phyloP scores from a whole-genome alignment of 2,329 filamentous ascomycete species.

The Metarhizium robertsii region DNA sequence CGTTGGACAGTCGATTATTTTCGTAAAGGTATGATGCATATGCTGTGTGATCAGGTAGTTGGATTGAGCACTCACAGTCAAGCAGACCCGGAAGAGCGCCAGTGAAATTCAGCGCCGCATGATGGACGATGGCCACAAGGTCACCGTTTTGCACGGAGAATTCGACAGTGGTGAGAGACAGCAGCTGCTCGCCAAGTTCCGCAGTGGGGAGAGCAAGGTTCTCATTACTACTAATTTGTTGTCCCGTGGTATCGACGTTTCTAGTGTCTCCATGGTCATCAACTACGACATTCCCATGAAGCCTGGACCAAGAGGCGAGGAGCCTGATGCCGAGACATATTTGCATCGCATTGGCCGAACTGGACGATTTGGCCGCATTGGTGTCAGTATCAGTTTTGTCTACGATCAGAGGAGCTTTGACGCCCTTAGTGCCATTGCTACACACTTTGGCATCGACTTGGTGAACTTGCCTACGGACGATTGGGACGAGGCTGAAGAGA shows the following conservation, averaged over 20 bases:
- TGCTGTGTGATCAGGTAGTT: neutral
- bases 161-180: slow-evolving; percentile 81
- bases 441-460: slow-evolving; percentile 72
- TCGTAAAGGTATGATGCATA: slow-evolving; percentile 62
- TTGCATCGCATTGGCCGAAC: slow-evolving; percentile 96
- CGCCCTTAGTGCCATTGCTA: slow-evolving; percentile 70
- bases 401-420: slow-evolving; percentile 75
- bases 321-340: slow-evolving; percentile 91
- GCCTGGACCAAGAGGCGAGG: slow-evolving; percentile 49
- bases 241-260: slow-evolving; percentile 89
- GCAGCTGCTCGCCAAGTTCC: slow-evolving; percentile 75
- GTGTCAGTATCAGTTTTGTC: slow-evolving; percentile 91
- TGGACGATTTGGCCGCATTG: slow-evolving; percentile 90
- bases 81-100: slow-evolving; percentile 75
- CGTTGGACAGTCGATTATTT: slow-evolving; percentile 95
- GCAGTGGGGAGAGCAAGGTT: slow-evolving; percentile 80
- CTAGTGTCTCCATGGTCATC: slow-evolving; percentile 90
- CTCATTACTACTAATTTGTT: slow-evolving; percentile 97
- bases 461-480: slow-evolving; percentile 75
- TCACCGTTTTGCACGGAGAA: slow-evolving; percentile 81
- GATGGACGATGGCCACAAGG: slow-evolving; percentile 80
- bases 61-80: slow-evolving; percentile 9
- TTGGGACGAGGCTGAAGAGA: slow-evolving; percentile 82
- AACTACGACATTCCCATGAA: slow-evolving; percentile 87
- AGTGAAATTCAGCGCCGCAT: slow-evolving; percentile 78